Base-by-base conservation (phyloP, 805 yeast species). In the Sungouiozyma intestinalis region DNA sequence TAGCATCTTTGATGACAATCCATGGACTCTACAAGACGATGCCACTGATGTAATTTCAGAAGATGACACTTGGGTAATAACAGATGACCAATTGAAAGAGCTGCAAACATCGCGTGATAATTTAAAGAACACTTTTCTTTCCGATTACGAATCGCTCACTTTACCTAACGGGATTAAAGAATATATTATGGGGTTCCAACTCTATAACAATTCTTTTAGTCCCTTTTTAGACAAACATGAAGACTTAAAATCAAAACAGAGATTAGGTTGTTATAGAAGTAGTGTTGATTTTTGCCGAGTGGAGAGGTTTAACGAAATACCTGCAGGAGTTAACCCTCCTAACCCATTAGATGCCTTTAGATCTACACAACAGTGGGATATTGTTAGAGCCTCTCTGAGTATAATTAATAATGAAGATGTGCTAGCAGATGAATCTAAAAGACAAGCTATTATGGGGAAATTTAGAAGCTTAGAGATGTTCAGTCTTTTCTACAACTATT, bases 401-500 rank as follows among this genome's bases (percentile, higher is more conserved):
- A 24, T 24, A 24, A 24, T 24, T 24, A 24, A 24, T 7, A 24
- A 24, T 24, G 29, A 24, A 24, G 29, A 24, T 7, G 29, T 24
- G 29, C 36, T 54, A 15, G 39, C 50, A 8, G 42, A 44, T 27
- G 35, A 33, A 27, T 40, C 24, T 11, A 18, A 43, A 14, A 40
- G 42, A 24, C 48, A 48, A 4, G 40, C 44, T 3, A 47, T 58
- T 8, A 20, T 57, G 18, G 57, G 52, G n/a, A 52, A 51, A 15
- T 61, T 61, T 34, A 52, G 56, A 43, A 44, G 51, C 1, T 36
- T 60, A 39, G 65, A 61, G 36, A 54, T 57, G 46, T 61, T 61
- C 39, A 64, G 72, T 14, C 48, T 71, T 38, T 70, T 71, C 45
- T 70, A 64, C 47, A 71, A 70, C 31, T 68, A 59, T 49, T 71